Base-by-base conservation (phyloP, 306 rosid genomes). In the Pyrus pyrifolia region DNA sequence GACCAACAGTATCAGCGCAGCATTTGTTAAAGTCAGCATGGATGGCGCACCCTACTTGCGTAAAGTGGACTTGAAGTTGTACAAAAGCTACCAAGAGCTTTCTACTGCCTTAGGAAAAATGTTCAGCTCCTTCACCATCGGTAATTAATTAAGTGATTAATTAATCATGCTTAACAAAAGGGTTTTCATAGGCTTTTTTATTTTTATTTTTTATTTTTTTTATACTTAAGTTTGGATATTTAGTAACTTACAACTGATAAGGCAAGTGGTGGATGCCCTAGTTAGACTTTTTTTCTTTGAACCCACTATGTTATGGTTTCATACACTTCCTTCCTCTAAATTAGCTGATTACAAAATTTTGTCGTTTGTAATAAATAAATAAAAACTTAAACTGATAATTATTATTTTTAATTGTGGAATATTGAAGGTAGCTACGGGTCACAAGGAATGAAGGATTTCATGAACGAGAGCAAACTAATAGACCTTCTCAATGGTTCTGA, bases 31-130 rank as follows among this genome's bases (percentile, higher is more conserved):
- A 77, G 98, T 93, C 38, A 91, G 97, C 82, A 84, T 93, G 98
- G 98, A 93, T 49, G 98, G 98, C 2, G 98, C 98, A 18, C 98
- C 98, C 0, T 93, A 91, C 80, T 77, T 93, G 23, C 89, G 98
- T 5, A 93, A 91, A 84, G 98, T 93, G 76, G 98, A 93, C 80
- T 80, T 93, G 73, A 89, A 88, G 71, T 19, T 88, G 85, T 91
- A 93, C 96, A 70, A 79, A 65, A 89, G 93, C 81, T 93, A 93
- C 88, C 85, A 82, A 18, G 88, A 93, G 30, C 91, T 93, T 27
- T 91, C 98, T 23, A 84, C 83, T 63, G 93, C 91, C 30, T 77
- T 93, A 62, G 89, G 87, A 6, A 86, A 91, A 63, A 89, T 93
- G 98, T 93, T 91, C 80, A 88, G 96, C 2, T 35, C 97, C 53